Evolutionary conservation across 257 asterid species (phyloP), one percentile per base, ranked within the genome.

Genomic region (Eucommia ulmoides): DNA sequence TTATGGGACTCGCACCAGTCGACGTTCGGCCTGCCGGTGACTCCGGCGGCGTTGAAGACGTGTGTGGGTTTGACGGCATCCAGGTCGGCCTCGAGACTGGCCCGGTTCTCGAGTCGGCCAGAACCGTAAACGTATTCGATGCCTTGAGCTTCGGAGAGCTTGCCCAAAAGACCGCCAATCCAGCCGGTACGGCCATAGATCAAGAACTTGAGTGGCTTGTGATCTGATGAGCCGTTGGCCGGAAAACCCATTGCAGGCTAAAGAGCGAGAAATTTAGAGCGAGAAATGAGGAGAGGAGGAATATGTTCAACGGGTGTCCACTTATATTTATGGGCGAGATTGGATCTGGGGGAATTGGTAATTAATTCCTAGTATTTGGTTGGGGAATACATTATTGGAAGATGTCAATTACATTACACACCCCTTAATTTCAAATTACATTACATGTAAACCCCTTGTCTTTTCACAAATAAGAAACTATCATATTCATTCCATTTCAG

Each of bases 1-100:
- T 84, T 84, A 54, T 84, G 91, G 15, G 93, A 62, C 66, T 84
- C 95, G 52, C 95, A 84, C 93, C 95, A 84, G 69, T 84, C 95
- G 22, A 84, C 95, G 65, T 84, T 84, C 9, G 95, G 95, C 15
- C 95, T 72, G 18, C 95, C 95, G 0, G 93, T 84, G 3, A 84
- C 87, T 0, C 95, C 95, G 48, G 95, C 95, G 35, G 95, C 95
- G 60, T 84, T 84, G 74, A 84, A 84, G 0, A 84, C 93, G 51
- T 84, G 95, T 16, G 89, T 81, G 29, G 95, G 95, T 1, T 55
- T 59, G 21, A 54, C 62, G 22, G 70, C 16, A 51, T 67, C 63
- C 46, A 81, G 48, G 73, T 84, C 93, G 47, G 82, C 59, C 59
- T 69, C 84, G 3, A 84, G 52, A 1, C 77, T 60, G 1, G 68